phyloP scores from a whole-genome alignment of 352 stramenopile species.

The Phytophthora sp. region DNA sequence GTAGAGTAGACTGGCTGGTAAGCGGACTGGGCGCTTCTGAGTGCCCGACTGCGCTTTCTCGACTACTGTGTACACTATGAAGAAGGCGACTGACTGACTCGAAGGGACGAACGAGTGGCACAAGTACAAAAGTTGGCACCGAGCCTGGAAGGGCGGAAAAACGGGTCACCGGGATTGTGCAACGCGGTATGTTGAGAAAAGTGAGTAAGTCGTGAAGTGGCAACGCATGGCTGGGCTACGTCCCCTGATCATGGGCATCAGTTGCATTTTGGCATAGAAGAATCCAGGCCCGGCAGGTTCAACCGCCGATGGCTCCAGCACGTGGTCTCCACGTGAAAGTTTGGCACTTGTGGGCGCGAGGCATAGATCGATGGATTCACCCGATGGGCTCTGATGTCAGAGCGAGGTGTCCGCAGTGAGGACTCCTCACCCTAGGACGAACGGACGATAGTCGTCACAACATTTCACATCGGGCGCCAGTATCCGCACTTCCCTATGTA shows the following conservation, averaged over 20 bases:
- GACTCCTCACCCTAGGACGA: no score
- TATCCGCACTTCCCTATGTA: conserved; percentile 12
- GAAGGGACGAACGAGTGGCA: conserved; percentile 29
- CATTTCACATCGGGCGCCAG: conserved; percentile 24
- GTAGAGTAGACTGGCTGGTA: conserved; percentile 4
- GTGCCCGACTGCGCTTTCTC: conserved; percentile 19
- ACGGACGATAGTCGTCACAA: conserved; percentile 5
- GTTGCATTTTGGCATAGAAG: conserved; percentile 31
- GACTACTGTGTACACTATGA: conserved; percentile 19
- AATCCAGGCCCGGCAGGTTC: conserved; percentile 28
- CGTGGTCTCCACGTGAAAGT: conserved; percentile 23
- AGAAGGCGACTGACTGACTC: conserved; percentile 14
- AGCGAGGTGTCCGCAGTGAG: background rate
- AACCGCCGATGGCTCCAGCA: conserved; percentile 19
- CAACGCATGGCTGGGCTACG: conserved; percentile 10
- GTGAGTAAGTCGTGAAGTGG: background rate
- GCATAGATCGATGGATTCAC: background rate
- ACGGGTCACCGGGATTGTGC: conserved; percentile 2
- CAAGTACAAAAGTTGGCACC: conserved; percentile 9
- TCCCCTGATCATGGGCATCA: conserved; percentile 13
- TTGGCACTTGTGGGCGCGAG: conserved; percentile 12
- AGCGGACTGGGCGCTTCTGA: conserved; percentile 4
- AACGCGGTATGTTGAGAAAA: background rate
- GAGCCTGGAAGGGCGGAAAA: conserved; percentile 17
- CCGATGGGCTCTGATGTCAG: background rate